Percentiles rank a stretch among this genome's conserved stretches.
These are phyloP conservation scores for Leccinum cinnamomeum DNA, from an alignment of 1,284 basidiomycete species.

Conservation along the genomic window DNA sequence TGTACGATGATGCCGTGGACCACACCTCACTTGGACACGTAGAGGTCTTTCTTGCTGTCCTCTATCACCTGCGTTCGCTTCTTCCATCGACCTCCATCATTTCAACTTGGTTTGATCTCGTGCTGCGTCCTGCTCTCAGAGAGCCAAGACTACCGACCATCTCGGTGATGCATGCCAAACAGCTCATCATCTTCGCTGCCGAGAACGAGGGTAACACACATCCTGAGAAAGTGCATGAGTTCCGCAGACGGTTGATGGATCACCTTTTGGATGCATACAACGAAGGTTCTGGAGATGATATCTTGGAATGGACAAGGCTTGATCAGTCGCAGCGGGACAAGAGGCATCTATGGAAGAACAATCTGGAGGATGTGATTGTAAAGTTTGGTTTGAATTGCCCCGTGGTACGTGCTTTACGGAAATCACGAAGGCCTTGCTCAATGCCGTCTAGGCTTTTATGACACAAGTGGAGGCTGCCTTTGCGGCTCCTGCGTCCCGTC, in stretches of 20 bases:
- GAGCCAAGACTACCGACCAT: conserved; percentile 63
- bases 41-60: conserved; percentile 63
- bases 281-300: conserved; percentile 68
- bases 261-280: conserved; percentile 72
- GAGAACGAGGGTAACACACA: conserved; percentile 47
- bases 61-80: conserved; percentile 60
- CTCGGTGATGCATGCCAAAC: conserved; percentile 65
- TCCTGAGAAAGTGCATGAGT: conserved; percentile 56
- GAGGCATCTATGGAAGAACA: conserved; percentile 67
- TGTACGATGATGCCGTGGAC: conserved; percentile 62
- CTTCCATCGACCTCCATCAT: conserved; percentile 65
- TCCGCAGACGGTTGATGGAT: conserved; percentile 67
- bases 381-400: conserved; percentile 60
- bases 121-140: conserved; percentile 71
- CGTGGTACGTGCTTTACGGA: conserved; percentile 46
- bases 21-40: conserved; percentile 59
- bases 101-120: conserved; percentile 74
- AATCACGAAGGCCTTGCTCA: conserved; percentile 19
- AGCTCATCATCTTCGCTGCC: conserved; percentile 63
- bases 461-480: conserved; percentile 65
- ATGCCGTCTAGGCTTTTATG: conserved; percentile 56
- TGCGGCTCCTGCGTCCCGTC: conserved; percentile 52
- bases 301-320: conserved; percentile 69
- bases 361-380: conserved; percentile 71
- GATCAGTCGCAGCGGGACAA: conserved; percentile 59